Percentiles rank a stretch among this genome's conserved stretches.
Evolutionary conservation across 2,329 filamentous ascomycete species (phyloP).

Genomic region (Penicillium sp.): DNA sequence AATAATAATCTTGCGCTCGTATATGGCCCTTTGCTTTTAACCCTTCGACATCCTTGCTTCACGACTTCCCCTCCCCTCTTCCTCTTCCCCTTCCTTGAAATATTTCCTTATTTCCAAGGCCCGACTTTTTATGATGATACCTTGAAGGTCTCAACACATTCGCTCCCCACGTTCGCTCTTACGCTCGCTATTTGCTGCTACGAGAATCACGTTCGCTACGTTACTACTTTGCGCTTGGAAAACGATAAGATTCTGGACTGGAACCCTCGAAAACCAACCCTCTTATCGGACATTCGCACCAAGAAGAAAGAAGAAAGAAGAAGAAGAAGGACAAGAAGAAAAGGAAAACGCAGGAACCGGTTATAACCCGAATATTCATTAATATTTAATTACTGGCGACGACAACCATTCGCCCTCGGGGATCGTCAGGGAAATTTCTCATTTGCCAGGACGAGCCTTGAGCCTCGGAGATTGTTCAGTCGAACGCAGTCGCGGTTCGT

Average conservation of each 20-base stretch:
- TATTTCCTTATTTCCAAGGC: slow-evolving; percentile 15
- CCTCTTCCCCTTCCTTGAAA: slow-evolving; percentile 17
- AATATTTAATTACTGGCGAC: slow-evolving; percentile 31
- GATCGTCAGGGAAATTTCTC: slow-evolving; percentile 2
- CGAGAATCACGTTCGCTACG: slow-evolving; percentile 45
- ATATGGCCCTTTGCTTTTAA: slow-evolving; percentile 30
- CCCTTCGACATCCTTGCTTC: slow-evolving; percentile 30
- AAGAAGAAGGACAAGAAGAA: slow-evolving; percentile 14
- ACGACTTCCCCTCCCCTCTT: slow-evolving; percentile 18
- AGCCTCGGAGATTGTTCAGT: slow-evolving; percentile 2
- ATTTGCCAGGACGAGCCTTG: background rate
- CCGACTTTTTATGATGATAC: slow-evolving; percentile 32
- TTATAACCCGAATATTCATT: slow-evolving; percentile 25
- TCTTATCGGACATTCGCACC: slow-evolving; percentile 1
- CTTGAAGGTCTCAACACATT: slow-evolving; percentile 34
- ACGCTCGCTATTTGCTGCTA: slow-evolving; percentile 42
- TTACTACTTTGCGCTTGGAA: slow-evolving; percentile 18
- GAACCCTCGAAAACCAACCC: background rate
- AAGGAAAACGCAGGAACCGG: background rate
- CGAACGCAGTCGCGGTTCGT: slow-evolving; percentile 1
- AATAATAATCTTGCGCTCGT: slow-evolving; percentile 28
- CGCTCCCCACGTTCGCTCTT: slow-evolving; percentile 42
- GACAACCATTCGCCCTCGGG: slow-evolving; percentile 10
- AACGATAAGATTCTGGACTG: slow-evolving; percentile 9
- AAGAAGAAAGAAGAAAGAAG: slow-evolving; percentile 11